Conservation (phyloP, 352 stramenopile species). For the Phytophthora macrochlamydospora region DNA sequence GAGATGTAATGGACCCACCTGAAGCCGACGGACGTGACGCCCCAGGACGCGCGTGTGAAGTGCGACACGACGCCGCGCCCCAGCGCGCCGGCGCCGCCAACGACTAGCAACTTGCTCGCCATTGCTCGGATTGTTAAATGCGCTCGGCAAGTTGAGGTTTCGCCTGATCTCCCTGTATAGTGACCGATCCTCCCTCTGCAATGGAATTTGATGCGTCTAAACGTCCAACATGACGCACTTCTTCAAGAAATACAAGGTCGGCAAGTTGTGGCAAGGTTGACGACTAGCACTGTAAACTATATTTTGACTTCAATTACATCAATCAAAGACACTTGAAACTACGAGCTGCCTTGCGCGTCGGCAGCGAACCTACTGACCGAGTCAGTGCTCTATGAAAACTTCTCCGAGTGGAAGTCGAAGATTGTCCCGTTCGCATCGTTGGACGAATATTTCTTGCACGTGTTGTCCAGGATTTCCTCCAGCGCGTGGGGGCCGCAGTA, state of each 20-base stretch:
- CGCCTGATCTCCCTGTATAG: conserved; percentile 8
- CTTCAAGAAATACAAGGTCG: background rate
- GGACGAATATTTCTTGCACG: conserved; percentile 74
- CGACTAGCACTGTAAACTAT: background rate
- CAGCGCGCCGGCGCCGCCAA: conserved; percentile 76
- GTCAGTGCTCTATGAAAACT: conserved; percentile 64
- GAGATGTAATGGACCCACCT: conserved; percentile 13
- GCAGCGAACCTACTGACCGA: conserved; percentile 27
- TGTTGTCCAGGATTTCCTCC: conserved; percentile 75
- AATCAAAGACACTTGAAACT: conserved; percentile 12
- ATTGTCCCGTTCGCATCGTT: conserved; percentile 45
- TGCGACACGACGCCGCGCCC: conserved; percentile 65
- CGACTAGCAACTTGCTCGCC: conserved; percentile 74
- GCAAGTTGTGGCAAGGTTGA: background rate
- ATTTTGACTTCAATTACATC: conserved; percentile 22
- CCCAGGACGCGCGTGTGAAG: conserved; percentile 73
- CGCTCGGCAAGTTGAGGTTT: background rate
- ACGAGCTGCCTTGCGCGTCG: conserved; percentile 17
- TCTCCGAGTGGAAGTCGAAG: conserved; percentile 89
- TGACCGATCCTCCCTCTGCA: background rate
- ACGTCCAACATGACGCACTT: background rate
- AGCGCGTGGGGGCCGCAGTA: conserved; percentile 83
- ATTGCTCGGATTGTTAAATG: conserved; percentile 14
- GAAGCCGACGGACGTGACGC: conserved; percentile 77
- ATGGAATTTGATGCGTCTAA: background rate